Evolutionary conservation across 768 basidiomycete species (phyloP).

Genomic region (Phallus indusiatus): DNA sequence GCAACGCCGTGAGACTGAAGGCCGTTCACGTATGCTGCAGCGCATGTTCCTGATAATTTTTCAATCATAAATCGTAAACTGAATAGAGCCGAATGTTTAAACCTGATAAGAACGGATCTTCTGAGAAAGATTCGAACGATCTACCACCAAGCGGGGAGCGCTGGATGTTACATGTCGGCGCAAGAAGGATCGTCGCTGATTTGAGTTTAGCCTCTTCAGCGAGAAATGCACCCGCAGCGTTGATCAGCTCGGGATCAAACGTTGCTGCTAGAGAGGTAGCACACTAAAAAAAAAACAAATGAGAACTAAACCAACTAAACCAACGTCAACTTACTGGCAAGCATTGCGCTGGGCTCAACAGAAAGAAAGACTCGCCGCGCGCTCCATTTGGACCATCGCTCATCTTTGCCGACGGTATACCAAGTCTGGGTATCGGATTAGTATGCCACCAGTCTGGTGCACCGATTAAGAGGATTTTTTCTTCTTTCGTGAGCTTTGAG

Average conservation of each 20-base stretch:
- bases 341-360: constrained; percentile 73
- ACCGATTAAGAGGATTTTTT: constrained; percentile 61
- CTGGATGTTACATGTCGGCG: constrained; percentile 80
- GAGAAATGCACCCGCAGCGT: constrained; percentile 52
- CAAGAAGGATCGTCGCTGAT: constrained; percentile 60
- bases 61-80: not conserved
- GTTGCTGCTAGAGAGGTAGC: constrained; percentile 71
- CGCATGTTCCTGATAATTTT: constrained; percentile 36
- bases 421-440: constrained; percentile 50
- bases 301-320: not conserved
- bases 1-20: constrained; percentile 57
- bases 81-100: not conserved
- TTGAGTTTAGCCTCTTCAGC: constrained; percentile 65
- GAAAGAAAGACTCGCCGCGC: constrained; percentile 69
- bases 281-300: constrained; percentile 25
- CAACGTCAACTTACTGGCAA: constrained; percentile 40
- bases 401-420: constrained; percentile 65
- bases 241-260: constrained; percentile 57
- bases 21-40: constrained; percentile 60
- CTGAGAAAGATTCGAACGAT: constrained; percentile 68
- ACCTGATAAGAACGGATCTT: constrained; percentile 59
- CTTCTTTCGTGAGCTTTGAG: constrained; percentile 60
- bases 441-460: constrained; percentile 79
- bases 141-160: constrained; percentile 53
- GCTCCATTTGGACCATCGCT: constrained; percentile 72